Base-by-base conservation (phyloP, 1,139 yeast species). In the Yamadazyma sp. region DNA sequence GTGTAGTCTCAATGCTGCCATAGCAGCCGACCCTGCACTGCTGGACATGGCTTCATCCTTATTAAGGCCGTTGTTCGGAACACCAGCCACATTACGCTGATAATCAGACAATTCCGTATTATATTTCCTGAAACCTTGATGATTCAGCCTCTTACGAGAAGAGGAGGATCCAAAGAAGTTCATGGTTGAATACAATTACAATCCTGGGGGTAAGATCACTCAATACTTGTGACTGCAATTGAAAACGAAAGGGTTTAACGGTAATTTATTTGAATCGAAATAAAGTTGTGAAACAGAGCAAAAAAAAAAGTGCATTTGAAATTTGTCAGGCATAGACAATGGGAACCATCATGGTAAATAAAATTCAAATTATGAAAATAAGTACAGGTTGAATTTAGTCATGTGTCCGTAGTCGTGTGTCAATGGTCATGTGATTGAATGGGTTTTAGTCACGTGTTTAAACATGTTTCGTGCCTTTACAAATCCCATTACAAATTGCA, bases 1-100 rank as follows among this genome's bases (percentile, higher is more conserved):
- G 48, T 67, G 73, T 46, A 63, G 54, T 43, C 65, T 55, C 26
- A 70, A 51, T 5, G 77, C 77, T 1, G 75, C 76, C 37, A 58
- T 45, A 2, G 76, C 76, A 1, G 77, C 77, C 1, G 77, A 75
- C 43, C 74, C 73, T 17, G 76, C 77, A 20, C 65, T 61, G 35
- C 42, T 48, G 17, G 44, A 39, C 37, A 50, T 36, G 1, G 52
- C 44, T 4, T 39, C 37, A 7, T 38, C 32, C 30, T 51, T 36
- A 11, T 40, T 27, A 12, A 42, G 26, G 5, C 59, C 61, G 24
- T 41, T 49, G 45, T 49, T 50, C 1, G 66, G 65, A 11, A 59
- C 47, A 1, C 64, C 65, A 8, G 64, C 60, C 22, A 53, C 56
- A 30, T 46, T 46, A 12, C 32, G 26, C 16, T 46, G 53, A 46